Evolutionary conservation across 805 yeast genomes (phyloP).

Genomic region (Saccharomycopsis capsularis): DNA sequence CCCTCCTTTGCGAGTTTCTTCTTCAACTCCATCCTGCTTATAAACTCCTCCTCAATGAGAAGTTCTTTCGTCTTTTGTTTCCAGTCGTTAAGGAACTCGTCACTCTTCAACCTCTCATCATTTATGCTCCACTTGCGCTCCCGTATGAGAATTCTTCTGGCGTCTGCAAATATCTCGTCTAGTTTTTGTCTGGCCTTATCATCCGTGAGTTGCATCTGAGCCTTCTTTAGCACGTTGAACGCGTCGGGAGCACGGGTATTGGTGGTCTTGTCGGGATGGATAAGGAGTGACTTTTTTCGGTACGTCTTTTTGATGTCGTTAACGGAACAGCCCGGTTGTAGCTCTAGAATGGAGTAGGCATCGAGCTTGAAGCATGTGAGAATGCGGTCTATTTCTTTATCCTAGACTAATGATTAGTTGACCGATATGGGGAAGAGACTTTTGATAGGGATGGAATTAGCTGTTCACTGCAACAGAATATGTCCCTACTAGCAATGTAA

Average conservation of each 20-base stretch:
- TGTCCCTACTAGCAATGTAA: too few relatives aligned
- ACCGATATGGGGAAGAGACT: too few relatives aligned
- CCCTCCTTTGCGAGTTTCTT: constrained; percentile 36
- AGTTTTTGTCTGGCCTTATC: constrained; percentile 35
- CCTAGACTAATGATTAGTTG: constrained; percentile 27
- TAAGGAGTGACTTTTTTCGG: constrained; percentile 52
- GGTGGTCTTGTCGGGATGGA: constrained; percentile 62
- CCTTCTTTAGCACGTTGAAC: constrained; percentile 51
- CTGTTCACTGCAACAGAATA: background rate
- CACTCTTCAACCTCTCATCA: constrained; percentile 32
- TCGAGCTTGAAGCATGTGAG: constrained; percentile 42
- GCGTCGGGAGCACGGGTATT: constrained; percentile 57
- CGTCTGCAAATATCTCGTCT: constrained; percentile 39
- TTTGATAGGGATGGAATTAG: background rate
- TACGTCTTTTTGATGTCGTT: constrained; percentile 40
- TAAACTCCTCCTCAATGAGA: constrained; percentile 40
- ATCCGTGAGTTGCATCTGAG: constrained; percentile 38
- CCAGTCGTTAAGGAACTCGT: constrained; percentile 36
- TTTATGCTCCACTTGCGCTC: constrained; percentile 33
- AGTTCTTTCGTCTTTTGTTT: constrained; percentile 36
- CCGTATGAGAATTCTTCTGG: constrained; percentile 32
- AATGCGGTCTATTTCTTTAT: constrained; percentile 51
- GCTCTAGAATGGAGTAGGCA: constrained; percentile 46
- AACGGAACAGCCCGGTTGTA: constrained; percentile 35
- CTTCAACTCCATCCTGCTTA: constrained; percentile 37